A percentile compares a stretch with the other conserved stretches of the same genome.
These are phyloP conservation scores for Starmera caribaea DNA, from an alignment of 805 yeast species.

Conservation along the genomic window DNA sequence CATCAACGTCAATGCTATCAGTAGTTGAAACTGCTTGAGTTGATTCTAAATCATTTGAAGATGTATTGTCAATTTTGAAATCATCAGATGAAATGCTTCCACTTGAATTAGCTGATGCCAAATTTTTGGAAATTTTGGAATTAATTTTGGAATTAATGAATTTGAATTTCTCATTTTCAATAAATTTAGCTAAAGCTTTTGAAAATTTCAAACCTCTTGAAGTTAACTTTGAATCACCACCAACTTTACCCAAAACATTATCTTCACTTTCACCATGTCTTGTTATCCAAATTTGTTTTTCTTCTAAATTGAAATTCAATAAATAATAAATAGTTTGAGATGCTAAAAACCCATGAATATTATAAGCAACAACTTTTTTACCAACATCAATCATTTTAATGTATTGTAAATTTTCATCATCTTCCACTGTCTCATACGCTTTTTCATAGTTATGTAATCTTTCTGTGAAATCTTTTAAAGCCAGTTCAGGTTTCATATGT, in stretches of 20 bases:
- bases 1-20: conserved; percentile 27
- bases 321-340: conserved; percentile 90
- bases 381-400: conserved; percentile 96
- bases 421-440: conserved; percentile 88
- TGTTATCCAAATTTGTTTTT: conserved; percentile 89
- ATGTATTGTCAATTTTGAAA: too few species aligned
- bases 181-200: conserved; percentile 62
- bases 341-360: conserved; percentile 80
- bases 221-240: conserved; percentile 84
- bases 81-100: too few species aligned
- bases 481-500: conserved; percentile 72
- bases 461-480: conserved; percentile 73
- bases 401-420: conserved; percentile 66
- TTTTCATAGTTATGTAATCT: conserved; percentile 75
- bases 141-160: conserved; percentile 57
- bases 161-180: conserved; percentile 56
- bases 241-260: conserved; percentile 77
- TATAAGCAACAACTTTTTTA: conserved; percentile 83
- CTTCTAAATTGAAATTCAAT: conserved; percentile 78
- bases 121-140: conserved; percentile 28
- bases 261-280: conserved; percentile 91
- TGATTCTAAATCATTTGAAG: too few species aligned
- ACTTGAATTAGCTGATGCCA: conserved; percentile 21
- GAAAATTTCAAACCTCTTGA: conserved; percentile 71
- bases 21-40: not conserved